A percentile compares a stretch with the other conserved stretches of the same genome.
Evolutionary conservation across 768 basidiomycete species (phyloP).

Genomic region (Clitopilus passeckerianus): DNA sequence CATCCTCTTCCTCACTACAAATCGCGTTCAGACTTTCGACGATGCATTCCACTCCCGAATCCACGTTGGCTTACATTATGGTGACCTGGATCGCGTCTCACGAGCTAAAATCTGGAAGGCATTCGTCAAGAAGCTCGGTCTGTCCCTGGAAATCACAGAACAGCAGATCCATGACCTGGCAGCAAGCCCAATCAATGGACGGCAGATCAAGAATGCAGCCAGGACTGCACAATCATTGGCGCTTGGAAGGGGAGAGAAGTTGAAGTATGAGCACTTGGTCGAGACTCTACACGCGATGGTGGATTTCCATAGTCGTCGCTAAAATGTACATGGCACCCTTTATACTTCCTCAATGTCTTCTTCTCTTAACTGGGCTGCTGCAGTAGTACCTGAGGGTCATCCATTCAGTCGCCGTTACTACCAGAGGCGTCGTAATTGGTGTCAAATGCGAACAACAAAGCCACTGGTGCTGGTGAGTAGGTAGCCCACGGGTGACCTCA

Average conservation of each 20-base stretch:
- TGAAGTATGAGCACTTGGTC: constrained; percentile 1
- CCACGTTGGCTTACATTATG: constrained; percentile 27
- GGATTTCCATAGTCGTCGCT: constrained; percentile 3
- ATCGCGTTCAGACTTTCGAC: constrained; percentile 22
- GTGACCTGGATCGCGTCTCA: constrained; percentile 18
- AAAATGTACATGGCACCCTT: background rate
- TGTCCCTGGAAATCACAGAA: constrained; percentile 6
- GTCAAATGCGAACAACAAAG: too few species aligned
- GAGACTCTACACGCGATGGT: background rate
- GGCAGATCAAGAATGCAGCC: constrained; percentile 26
- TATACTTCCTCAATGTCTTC: too few species aligned
- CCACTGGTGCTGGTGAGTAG: too few species aligned
- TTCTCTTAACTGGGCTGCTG: too few species aligned
- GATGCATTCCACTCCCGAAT: constrained; percentile 31
- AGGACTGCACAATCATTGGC: constrained; percentile 20
- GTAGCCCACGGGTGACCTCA: too few species aligned
- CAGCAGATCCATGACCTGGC: constrained; percentile 16
- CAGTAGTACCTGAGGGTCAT: too few species aligned
- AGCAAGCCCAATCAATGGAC: constrained; percentile 18
- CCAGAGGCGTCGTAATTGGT: too few species aligned
- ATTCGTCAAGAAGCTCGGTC: constrained; percentile 15
- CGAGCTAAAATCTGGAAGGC: constrained; percentile 22
- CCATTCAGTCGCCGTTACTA: too few species aligned
- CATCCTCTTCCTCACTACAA: constrained; percentile 33
- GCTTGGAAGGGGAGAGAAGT: constrained; percentile 5